Evolutionary conservation across 139 green algal species (phyloP), one percentile per base, ranked within the genome.

Genomic region (Gonium pectorale): DNA sequence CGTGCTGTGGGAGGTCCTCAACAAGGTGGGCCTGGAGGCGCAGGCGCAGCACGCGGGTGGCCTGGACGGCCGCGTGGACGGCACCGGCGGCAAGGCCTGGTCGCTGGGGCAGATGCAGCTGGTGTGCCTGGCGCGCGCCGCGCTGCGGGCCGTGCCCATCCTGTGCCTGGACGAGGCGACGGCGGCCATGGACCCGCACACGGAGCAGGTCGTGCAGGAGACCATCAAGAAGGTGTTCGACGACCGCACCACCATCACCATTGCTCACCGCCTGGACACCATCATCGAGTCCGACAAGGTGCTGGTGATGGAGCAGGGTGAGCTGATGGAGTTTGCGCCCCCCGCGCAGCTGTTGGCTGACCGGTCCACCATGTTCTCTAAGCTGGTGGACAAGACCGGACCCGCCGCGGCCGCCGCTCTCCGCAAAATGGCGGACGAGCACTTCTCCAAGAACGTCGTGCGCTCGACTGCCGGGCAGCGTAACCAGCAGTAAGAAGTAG

Each of bases 161-260:
- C 79, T 97, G 78, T 93, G 94, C 78, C 78, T 94, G 80, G 94
- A 97, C 63, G 94, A 97, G 90, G 94, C 94, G 21, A 97, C 94
- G 4, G 93, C 93, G 21, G 91, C 88, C 41, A 93, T 96, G 74
- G 94, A 97, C 87, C 86, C 89, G 29, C 90, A 93, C 81, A 96
- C 91, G 11, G 94, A 97, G 86, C 78, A 88, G 52, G 87, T 93
- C 17, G 94, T 97, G 78, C 90, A 94, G 49, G 90, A 92, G 38
- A 86, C 90, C 70, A 89, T 92, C 74, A 85, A 85, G 75, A 80
- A 74, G 35, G 73, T 90, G 21, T 92, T 97, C 73, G 43, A 67
- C 19, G 87, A 92, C 67, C 87, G 88, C 84, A 97, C 94, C 62
- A 90, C 92, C 77, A 84, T 97, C 51, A 93, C 90, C 88, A 92